phyloP scores from a whole-genome alignment of 352 stramenopile genomes.

The Pythium dissimile region DNA sequence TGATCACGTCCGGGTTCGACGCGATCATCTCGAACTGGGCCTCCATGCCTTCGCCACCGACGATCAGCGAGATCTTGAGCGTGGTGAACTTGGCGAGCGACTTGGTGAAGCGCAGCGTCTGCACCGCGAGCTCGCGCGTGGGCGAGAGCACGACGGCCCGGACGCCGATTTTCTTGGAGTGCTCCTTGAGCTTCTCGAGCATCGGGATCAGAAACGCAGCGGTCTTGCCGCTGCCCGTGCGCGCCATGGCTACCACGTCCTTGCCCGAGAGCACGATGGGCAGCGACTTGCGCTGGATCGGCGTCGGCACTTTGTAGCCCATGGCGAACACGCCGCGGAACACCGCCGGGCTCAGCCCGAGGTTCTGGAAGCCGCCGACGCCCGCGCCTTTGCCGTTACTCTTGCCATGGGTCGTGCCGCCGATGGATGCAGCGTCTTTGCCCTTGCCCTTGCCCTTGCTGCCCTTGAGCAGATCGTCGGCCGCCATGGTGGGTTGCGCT shows the following conservation, averaged over 20 bases:
- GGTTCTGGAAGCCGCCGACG: conserved; percentile 79
- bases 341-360: conserved; percentile 72
- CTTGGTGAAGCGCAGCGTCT: conserved; percentile 93
- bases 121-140: conserved; percentile 97
- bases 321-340: conserved; percentile 90
- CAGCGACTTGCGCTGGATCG: conserved; percentile 98
- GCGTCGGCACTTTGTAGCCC: conserved; percentile 97
- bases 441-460: conserved; percentile 25
- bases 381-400: conserved; percentile 76
- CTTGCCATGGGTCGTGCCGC: conserved; percentile 61
- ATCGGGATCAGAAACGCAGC: conserved; percentile 97
- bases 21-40: conserved; percentile 96
- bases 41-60: conserved; percentile 98
- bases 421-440: conserved; percentile 12
- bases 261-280: conserved; percentile 94
- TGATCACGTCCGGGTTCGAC: conserved; percentile 91
- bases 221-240: conserved; percentile 98
- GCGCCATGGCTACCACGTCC: conserved; percentile 98
- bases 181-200: conserved; percentile 95
- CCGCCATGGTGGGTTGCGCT: conserved; percentile 54
- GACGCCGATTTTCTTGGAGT: conserved; percentile 87
- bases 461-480: conserved; percentile 61
- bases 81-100: conserved; percentile 90
- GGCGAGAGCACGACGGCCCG: conserved; percentile 92
- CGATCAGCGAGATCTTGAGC: conserved; percentile 91